phyloP scores from a whole-genome alignment of 192 early-diverging fungal species.

The Coemansia sp. region DNA sequence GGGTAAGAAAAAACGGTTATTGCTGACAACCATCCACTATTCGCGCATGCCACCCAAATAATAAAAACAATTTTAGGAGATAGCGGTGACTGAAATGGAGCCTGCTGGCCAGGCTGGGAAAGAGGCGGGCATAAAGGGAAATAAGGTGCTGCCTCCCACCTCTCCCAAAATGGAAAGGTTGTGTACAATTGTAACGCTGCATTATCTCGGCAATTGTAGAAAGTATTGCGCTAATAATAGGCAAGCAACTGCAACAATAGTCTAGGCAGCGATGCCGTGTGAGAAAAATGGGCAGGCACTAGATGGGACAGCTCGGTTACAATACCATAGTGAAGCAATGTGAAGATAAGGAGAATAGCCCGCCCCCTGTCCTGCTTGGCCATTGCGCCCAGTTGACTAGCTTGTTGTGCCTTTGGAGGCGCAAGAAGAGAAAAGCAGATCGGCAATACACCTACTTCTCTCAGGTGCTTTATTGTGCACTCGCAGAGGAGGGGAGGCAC shows the following conservation, averaged over 20 bases:
- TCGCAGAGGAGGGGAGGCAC: no score
- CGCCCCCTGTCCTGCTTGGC: no score
- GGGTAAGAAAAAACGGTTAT: neutral
- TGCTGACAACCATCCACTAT: neutral
- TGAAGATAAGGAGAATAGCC: no score
- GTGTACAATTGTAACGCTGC: conserved; percentile 12
- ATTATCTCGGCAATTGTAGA: conserved; percentile 22
- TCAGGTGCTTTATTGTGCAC: no score
- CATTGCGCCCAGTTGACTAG: no score
- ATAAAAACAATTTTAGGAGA: conserved; percentile 4
- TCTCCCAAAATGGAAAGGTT: conserved; percentile 1
- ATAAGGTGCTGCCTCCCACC: neutral
- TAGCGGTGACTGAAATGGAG: conserved; percentile 5
- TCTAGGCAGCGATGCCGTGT: conserved; percentile 7
- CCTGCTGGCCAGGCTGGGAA: neutral
- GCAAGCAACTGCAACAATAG: conserved; percentile 14
- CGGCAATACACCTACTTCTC: no score
- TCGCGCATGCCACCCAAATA: neutral
- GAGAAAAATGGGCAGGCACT: conserved; percentile 5
- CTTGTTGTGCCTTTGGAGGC: neutral
- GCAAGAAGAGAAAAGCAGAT: neutral
- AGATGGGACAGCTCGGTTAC: no score
- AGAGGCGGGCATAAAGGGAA: conserved; percentile 2
- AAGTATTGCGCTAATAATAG: conserved; percentile 31
- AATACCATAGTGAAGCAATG: no score